These are phyloP conservation scores for Daldinia vernicosa DNA, from an alignment of 495 filamentous ascomycete genomes.

Conservation along the genomic window DNA sequence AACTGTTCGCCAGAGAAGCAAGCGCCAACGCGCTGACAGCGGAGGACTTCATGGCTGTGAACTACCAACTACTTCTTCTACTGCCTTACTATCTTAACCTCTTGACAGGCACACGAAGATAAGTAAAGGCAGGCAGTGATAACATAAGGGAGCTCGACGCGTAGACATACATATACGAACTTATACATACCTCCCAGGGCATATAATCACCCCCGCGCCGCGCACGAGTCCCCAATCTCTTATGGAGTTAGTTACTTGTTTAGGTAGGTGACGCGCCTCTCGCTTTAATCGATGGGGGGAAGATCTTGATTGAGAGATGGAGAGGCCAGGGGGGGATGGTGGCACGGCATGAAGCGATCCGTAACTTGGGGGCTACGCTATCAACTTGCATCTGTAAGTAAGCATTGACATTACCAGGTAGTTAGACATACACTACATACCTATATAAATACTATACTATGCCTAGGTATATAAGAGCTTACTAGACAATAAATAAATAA, in stretches of 20 bases:
- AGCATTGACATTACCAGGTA: not conserved
- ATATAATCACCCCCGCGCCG: slow-evolving; percentile 20
- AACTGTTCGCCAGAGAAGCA: slow-evolving; percentile 23
- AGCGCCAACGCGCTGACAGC: slow-evolving; percentile 23
- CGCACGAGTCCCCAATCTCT: slow-evolving; percentile 25
- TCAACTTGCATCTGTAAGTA: not conserved
- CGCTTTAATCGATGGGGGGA: slow-evolving; percentile 32
- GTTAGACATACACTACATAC: too few species aligned
- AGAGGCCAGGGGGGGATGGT: slow-evolving; percentile 23
- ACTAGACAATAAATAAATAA: not conserved
- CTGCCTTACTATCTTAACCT: slow-evolving; percentile 6
- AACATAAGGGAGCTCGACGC: not conserved
- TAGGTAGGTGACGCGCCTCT: slow-evolving; percentile 39
- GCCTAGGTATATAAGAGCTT: not conserved
- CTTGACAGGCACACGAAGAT: not conserved
- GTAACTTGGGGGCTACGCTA: slow-evolving; percentile 3
- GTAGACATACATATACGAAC: slow-evolving; percentile 4
- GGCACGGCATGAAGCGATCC: slow-evolving; percentile 35
- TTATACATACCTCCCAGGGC: slow-evolving; percentile 9
- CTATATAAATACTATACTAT: too few species aligned
- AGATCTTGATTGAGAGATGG: slow-evolving; percentile 29
- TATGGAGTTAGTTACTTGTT: slow-evolving; percentile 12
- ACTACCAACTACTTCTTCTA: slow-evolving; percentile 7
- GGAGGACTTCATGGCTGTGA: slow-evolving; percentile 34
- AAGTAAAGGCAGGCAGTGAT: not conserved